These are phyloP conservation scores for Picochlorum sp. DNA, from an alignment of 139 green algal species.

Conservation along the genomic window DNA sequence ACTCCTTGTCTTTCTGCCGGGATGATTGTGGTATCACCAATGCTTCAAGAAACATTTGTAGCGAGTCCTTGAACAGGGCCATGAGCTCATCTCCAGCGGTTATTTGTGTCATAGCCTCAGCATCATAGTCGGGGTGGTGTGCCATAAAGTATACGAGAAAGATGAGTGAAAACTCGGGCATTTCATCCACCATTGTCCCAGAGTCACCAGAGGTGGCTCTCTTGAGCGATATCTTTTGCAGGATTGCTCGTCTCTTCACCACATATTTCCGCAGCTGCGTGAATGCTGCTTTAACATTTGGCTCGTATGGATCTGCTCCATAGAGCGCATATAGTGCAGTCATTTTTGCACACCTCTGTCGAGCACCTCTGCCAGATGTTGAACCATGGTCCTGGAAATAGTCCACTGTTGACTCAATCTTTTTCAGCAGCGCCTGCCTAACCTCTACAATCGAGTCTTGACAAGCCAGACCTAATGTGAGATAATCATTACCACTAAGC, in stretches of 20 bases:
- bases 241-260: slow-evolving; percentile 4
- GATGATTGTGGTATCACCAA: slow-evolving; percentile 32
- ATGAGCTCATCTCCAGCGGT: slow-evolving; percentile 2
- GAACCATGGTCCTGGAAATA: not conserved
- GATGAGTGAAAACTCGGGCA: slow-evolving; percentile 71
- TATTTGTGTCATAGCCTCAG: slow-evolving; percentile 13
- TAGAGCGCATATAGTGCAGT: slow-evolving; percentile 55
- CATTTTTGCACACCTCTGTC: slow-evolving; percentile 47
- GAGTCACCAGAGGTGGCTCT: slow-evolving; percentile 16
- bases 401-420: slow-evolving; percentile 33
- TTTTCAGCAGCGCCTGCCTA: slow-evolving; percentile 32
- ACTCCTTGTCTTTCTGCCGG: not conserved
- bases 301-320: slow-evolving; percentile 34
- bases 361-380: not conserved
- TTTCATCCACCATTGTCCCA: slow-evolving; percentile 43
- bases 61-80: slow-evolving; percentile 4
- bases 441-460: slow-evolving; percentile 52
- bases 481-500: slow-evolving; percentile 32
- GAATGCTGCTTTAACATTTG: slow-evolving; percentile 25
- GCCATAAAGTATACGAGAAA: slow-evolving; percentile 68
- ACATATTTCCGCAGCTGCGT: slow-evolving; percentile 27
- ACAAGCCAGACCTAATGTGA: slow-evolving; percentile 43
- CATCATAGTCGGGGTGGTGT: slow-evolving; percentile 76
- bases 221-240: slow-evolving; percentile 13
- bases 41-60: slow-evolving; percentile 51